Evolutionary conservation across 2,329 filamentous ascomycete species (phyloP).

Genomic region (Colletotrichum melonis): DNA sequence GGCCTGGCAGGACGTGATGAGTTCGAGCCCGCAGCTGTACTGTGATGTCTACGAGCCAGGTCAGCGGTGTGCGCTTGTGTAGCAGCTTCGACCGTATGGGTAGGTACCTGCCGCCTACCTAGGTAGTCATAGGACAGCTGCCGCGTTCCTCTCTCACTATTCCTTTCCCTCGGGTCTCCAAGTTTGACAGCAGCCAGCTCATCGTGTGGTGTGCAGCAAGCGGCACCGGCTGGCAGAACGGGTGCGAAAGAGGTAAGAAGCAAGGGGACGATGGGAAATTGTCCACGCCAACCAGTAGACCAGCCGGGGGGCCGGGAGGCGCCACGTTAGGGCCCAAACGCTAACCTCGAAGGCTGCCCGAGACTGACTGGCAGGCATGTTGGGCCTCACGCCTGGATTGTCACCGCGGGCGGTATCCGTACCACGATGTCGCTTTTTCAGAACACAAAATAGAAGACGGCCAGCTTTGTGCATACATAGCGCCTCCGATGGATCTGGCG

Average conservation of each 20-base stretch:
- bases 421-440: neutral
- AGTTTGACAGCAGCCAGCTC: neutral
- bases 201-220: neutral
- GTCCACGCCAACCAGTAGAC: conserved; percentile 29
- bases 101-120: neutral
- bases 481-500: conserved; percentile 1
- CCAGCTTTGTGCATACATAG: neutral
- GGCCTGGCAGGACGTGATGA: neutral
- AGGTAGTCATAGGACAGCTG: neutral
- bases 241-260: conserved; percentile 13
- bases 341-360: conserved; percentile 6
- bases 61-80: neutral
- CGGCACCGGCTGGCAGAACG: conserved; percentile 7
- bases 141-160: neutral
- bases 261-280: conserved; percentile 18
- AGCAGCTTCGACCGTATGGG: neutral
- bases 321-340: conserved; percentile 17
- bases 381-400: conserved; percentile 7
- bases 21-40: neutral
- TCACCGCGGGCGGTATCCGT: neutral
- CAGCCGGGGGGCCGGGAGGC: conserved; percentile 14
- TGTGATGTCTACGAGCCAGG: neutral
- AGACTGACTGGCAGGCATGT: neutral
- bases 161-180: neutral
- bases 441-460: neutral